phyloP scores from a whole-genome alignment of 495 filamentous ascomycete genomes.

The Hypomontagnella monticulosa region DNA sequence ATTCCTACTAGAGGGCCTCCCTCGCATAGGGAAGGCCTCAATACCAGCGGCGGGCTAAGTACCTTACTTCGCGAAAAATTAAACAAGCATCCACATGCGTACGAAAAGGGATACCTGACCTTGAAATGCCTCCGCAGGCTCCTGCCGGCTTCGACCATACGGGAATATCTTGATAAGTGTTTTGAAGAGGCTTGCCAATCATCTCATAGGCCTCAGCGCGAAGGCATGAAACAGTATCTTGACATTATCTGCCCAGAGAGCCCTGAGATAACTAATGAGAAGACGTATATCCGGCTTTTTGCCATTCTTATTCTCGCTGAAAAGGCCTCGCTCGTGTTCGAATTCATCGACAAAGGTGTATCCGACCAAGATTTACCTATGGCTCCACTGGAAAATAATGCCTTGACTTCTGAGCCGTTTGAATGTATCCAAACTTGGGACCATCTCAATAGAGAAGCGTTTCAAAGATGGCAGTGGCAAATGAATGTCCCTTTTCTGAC shows the following conservation, averaged over 20 bases:
- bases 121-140: not conserved
- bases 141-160: not conserved
- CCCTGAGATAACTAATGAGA: not conserved
- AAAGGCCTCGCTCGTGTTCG: constrained; percentile 2
- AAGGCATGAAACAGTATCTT: constrained; percentile 1
- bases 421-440: not conserved
- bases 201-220: not conserved
- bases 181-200: not conserved
- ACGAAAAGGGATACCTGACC: constrained; percentile 1
- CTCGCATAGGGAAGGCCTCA: too few species aligned
- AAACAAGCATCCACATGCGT: not conserved
- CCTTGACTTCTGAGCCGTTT: not conserved
- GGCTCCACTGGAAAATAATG: not conserved
- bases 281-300: constrained; percentile 17
- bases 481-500: constrained; percentile 15
- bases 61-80: not conserved
- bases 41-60: too few species aligned
- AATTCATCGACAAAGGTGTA: constrained; percentile 18
- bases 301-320: constrained; percentile 10
- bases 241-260: constrained; percentile 1
- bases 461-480: constrained; percentile 16
- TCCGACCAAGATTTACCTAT: not conserved
- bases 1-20: too few species aligned
- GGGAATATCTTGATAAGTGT: not conserved
- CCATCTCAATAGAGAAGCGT: not conserved